Conservation (phyloP, 1,284 basidiomycete genomes). For the Ustilago xerochloae region DNA sequence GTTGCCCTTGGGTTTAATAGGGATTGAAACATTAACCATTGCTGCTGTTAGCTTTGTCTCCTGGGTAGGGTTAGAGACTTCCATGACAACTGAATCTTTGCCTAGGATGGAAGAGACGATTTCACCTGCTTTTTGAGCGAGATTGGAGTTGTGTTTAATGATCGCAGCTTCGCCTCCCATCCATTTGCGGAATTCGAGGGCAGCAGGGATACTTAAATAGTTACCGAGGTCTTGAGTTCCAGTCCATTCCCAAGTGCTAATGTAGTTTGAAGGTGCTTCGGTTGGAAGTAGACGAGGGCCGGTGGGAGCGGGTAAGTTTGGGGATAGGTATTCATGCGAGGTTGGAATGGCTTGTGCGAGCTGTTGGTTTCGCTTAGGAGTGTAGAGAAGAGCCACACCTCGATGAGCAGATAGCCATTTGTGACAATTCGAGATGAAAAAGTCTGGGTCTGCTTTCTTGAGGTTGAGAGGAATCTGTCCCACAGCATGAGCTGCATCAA, state of each 20-base stretch:
- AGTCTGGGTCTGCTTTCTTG: slow-evolving; percentile 59
- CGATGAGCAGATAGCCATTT: slow-evolving; percentile 75
- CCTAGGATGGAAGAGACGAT: slow-evolving; percentile 73
- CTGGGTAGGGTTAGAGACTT: neutral
- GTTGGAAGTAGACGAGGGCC: slow-evolving; percentile 22
- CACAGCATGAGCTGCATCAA: slow-evolving; percentile 87
- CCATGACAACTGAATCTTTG: slow-evolving; percentile 21
- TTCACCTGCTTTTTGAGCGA: slow-evolving; percentile 79
- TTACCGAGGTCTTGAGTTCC: slow-evolving; percentile 48
- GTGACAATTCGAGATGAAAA: slow-evolving; percentile 60
- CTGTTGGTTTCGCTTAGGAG: slow-evolving; percentile 81
- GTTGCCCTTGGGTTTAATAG: slow-evolving; percentile 5
- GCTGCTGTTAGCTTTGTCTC: slow-evolving; percentile 27
- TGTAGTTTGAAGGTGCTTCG: slow-evolving; percentile 19
- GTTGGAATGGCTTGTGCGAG: slow-evolving; percentile 82
- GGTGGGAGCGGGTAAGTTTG: slow-evolving; percentile 5
- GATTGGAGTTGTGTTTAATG: slow-evolving; percentile 78
- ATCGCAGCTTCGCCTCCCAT: slow-evolving; percentile 85
- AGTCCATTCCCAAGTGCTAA: slow-evolving; percentile 45
- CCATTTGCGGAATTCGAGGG: slow-evolving; percentile 81
- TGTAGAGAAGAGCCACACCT: slow-evolving; percentile 79
- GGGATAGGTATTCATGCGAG: slow-evolving; percentile 32
- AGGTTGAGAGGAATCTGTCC: slow-evolving; percentile 71
- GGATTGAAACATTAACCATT: slow-evolving; percentile 50
- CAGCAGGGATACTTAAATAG: slow-evolving; percentile 69